These are phyloP conservation scores for Suhomyces sp. DNA, from an alignment of 805 yeast genomes.

Conservation along the genomic window DNA sequence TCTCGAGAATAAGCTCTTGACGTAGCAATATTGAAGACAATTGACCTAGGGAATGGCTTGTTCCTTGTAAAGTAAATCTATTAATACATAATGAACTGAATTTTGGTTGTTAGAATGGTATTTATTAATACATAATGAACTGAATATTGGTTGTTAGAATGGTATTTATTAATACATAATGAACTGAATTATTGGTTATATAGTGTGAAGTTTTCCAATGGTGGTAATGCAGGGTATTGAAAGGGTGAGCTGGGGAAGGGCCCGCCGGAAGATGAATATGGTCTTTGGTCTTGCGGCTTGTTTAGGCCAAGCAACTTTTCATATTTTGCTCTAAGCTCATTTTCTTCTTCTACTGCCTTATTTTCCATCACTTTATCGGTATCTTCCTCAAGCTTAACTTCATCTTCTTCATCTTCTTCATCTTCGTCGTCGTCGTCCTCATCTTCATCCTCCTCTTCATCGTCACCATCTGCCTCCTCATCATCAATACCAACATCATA, in stretches of 20 bases:
- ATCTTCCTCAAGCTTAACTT: background rate
- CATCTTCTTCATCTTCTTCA: slow-evolving; percentile 8
- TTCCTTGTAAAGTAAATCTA: too few relatives aligned
- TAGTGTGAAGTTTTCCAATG: slow-evolving; percentile 22
- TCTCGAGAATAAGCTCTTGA: too few relatives aligned
- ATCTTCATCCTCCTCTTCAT: slow-evolving; percentile 6
- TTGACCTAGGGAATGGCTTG: too few relatives aligned
- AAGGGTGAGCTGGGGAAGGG: background rate
- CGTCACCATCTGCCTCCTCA: slow-evolving; percentile 3
- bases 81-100: too few relatives aligned
- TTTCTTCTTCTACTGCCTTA: slow-evolving; percentile 7
- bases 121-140: too few relatives aligned
- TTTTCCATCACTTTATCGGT: background rate
- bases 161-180: slow-evolving; percentile 3
- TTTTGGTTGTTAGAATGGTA: too few relatives aligned
- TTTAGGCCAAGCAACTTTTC: slow-evolving; percentile 5
- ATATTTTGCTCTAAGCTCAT: slow-evolving; percentile 5
- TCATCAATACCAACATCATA: background rate
- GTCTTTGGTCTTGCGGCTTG: slow-evolving; percentile 1
- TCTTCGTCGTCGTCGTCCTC: slow-evolving; percentile 7
- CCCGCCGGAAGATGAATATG: background rate
- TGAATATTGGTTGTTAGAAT: too few relatives aligned
- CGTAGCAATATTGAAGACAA: too few relatives aligned
- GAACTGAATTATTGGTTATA: background rate
- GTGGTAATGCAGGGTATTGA: slow-evolving; percentile 18